A percentile compares a stretch with the other conserved stretches of the same genome.
These are phyloP conservation scores for Euphorbia tirucalli DNA, from an alignment of 345 rosid genomes.

Conservation along the genomic window DNA sequence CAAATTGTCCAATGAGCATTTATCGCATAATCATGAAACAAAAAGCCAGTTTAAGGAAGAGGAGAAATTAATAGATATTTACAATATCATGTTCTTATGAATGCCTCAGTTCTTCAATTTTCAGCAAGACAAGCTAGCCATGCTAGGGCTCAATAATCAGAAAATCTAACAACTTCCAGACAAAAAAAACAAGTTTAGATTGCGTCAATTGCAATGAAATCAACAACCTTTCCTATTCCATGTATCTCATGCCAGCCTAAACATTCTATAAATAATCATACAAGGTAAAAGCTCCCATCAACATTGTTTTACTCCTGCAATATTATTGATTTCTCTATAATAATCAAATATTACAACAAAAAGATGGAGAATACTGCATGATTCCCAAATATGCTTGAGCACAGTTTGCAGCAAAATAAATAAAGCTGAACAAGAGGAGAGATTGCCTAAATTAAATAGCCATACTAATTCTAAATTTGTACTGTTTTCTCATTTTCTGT, in stretches of 20 bases:
- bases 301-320: background rate
- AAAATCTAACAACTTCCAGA: background rate
- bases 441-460: background rate
- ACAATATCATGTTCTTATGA: background rate
- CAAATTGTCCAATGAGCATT: background rate
- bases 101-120: background rate
- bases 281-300: background rate
- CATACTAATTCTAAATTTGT: conserved; percentile 4
- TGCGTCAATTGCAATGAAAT: background rate
- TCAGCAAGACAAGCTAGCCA: background rate
- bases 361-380: background rate
- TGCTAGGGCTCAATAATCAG: background rate
- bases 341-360: conserved; percentile 1
- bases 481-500: background rate
- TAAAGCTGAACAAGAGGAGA: background rate
- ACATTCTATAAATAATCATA: background rate
- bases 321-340: background rate
- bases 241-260: background rate
- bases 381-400: conserved; percentile 1
- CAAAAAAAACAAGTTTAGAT: background rate
- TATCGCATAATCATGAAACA: background rate
- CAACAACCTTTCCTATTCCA: background rate
- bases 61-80: background rate
- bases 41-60: background rate
- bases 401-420: background rate